These are phyloP conservation scores for Panicum miliaceum DNA, from an alignment of 176 grass and related monocot species.

Conservation along the genomic window DNA sequence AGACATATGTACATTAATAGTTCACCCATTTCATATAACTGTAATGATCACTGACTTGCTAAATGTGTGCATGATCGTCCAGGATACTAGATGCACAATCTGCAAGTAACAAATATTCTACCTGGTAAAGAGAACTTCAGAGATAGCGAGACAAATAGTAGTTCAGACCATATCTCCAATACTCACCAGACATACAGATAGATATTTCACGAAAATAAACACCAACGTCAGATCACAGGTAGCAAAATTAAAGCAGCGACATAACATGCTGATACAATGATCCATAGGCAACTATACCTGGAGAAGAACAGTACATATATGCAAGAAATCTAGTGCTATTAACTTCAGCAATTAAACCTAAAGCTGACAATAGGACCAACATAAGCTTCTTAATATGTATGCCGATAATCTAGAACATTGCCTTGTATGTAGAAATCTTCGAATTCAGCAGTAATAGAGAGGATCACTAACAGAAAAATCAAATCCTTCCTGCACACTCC, in stretches of 20 bases:
- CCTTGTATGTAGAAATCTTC: not conserved
- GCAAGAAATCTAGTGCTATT: not conserved
- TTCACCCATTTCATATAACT: not conserved
- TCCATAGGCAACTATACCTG: not conserved
- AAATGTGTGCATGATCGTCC: not conserved
- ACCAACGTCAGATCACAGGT: not conserved
- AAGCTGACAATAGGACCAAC: not conserved
- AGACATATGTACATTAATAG: not conserved
- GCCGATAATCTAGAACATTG: not conserved
- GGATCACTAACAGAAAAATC: not conserved
- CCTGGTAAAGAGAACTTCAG: not conserved
- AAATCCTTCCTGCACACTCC: not conserved
- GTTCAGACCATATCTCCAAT: not conserved
- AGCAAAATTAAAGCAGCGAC: constrained; percentile 3
- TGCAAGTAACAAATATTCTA: not conserved
- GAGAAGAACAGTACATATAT: not conserved
- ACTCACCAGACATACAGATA: not conserved
- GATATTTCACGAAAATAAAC: not conserved
- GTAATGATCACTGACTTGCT: not conserved
- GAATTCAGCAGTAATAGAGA: not conserved
- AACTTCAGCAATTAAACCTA: constrained; percentile 14
- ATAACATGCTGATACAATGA: not conserved
- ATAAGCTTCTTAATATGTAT: not conserved
- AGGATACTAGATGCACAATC: not conserved
- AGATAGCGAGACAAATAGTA: not conserved